Conservation (phyloP, 805 yeast species). For the Alloascoidea hylecoeti region DNA sequence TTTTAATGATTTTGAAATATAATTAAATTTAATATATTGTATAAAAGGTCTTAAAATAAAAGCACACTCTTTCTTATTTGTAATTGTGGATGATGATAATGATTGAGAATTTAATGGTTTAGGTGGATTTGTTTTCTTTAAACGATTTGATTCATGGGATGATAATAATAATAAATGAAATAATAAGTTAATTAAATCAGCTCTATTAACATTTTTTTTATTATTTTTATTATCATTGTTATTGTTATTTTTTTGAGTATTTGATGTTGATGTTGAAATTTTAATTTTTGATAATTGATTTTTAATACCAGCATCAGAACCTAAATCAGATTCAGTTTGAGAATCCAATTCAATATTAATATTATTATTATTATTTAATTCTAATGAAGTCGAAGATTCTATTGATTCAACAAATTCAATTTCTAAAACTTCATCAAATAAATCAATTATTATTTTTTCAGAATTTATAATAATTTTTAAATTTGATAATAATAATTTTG, state of each 20-base stretch:
- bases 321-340: not conserved
- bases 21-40: slow-evolving; percentile 20
- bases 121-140: slow-evolving; percentile 23
- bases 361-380: slow-evolving; percentile 23
- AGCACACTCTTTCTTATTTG: slow-evolving; percentile 24
- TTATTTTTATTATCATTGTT: slow-evolving; percentile 16
- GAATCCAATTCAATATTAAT: too few species aligned
- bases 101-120: slow-evolving; percentile 29
- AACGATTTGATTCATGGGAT: slow-evolving; percentile 33
- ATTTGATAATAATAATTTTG: slow-evolving; percentile 49
- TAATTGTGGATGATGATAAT: too few species aligned
- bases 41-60: slow-evolving; percentile 11
- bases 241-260: slow-evolving; percentile 18
- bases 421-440: slow-evolving; percentile 54
- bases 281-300: too few species aligned
- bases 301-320: too few species aligned
- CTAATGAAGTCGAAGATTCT: slow-evolving; percentile 19
- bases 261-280: too few species aligned
- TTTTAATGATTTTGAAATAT: slow-evolving; percentile 8
- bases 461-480: slow-evolving; percentile 56
- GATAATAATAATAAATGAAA: slow-evolving; percentile 50
- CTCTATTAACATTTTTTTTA: slow-evolving; percentile 17
- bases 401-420: slow-evolving; percentile 43
- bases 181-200: slow-evolving; percentile 37
- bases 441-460: slow-evolving; percentile 50